A percentile compares a stretch with the other conserved stretches of the same genome.
These are phyloP conservation scores for Colletotrichum simmondsii DNA, from an alignment of 2,329 filamentous ascomycete species.

Conservation along the genomic window DNA sequence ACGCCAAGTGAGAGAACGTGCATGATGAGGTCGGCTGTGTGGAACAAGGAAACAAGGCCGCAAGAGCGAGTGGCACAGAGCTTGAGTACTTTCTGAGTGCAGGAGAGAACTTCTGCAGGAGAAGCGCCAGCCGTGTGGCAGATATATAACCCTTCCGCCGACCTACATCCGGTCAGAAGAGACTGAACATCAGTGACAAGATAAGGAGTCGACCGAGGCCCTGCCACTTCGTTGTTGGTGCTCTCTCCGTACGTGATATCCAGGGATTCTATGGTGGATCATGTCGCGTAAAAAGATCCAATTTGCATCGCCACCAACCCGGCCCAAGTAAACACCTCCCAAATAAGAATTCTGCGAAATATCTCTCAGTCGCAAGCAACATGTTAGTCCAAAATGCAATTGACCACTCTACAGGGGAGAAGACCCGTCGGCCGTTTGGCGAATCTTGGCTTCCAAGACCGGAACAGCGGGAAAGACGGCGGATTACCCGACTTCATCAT, in stretches of 20 bases:
- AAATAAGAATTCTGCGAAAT: background rate
- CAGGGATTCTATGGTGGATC: background rate
- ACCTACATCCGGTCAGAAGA: background rate
- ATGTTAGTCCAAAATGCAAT: background rate
- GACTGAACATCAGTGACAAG: background rate
- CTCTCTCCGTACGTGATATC: background rate
- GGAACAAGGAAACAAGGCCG: background rate
- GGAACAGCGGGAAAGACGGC: background rate
- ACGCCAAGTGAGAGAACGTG: constrained; percentile 25
- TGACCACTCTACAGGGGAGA: background rate
- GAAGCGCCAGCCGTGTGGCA: background rate
- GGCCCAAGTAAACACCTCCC: background rate
- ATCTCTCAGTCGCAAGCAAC: background rate
- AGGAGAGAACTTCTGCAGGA: background rate
- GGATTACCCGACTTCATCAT: background rate
- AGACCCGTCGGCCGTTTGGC: background rate
- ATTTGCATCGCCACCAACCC: constrained; percentile 5
- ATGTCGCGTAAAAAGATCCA: constrained; percentile 4
- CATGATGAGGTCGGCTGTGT: background rate
- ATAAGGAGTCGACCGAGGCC: background rate
- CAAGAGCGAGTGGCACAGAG: constrained; percentile 47
- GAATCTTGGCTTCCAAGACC: background rate
- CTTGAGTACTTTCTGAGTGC: constrained; percentile 37
- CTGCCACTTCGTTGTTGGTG: background rate
- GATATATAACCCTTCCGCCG: constrained; percentile 8